Base-by-base conservation (phyloP, 805 yeast species). In the Candida insectalens region DNA sequence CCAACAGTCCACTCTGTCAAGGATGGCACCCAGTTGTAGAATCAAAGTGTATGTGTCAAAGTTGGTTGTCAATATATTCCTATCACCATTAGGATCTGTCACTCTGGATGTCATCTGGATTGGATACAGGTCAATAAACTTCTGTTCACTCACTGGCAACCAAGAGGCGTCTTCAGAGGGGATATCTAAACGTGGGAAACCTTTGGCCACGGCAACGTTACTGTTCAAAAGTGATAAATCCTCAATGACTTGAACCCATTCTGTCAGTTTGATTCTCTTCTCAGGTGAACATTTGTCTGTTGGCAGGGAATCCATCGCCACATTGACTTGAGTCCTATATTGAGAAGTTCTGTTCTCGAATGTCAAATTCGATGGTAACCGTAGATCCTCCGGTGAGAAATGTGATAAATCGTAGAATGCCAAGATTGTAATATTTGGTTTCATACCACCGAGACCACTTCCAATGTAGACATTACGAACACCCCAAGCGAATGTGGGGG, bases 401-500 rank as follows among this genome's bases (percentile, higher is more conserved):
- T 33, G 42, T 3, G 48, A 41, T 39, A 79, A 63, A 50, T 89
- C 95, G 45, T 79, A 83, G 49, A 87, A 87, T 0, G 97, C 97
- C 21, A 92, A 40, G 0, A 92, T 94, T 0, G 96, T 84, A 34
- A 92, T 88, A 51, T 92, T 92, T 2, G 98, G 98, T 47, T 74
- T 80, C 98, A 92, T 92, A 9, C 96, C 96, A 6, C 99, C 99
- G n/a, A 92, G 63, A 0, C 99, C 99, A 3, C 95, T 82, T 0
- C 96, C 96, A 39, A 89, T 55, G 38, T 74, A 87, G 7, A 92
- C 87, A 51, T 89, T 89, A 40, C 98, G 65, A 0, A 85, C 94
- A 18, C 98, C 97, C 96, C 97, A 89, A 0, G 87, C 80, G 27
- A 92, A 65, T 2, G 81, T 70, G 0, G 95, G 88, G 0, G 95